Conservation (phyloP, 2,329 filamentous ascomycete species). For the Apiospora sp. region DNA sequence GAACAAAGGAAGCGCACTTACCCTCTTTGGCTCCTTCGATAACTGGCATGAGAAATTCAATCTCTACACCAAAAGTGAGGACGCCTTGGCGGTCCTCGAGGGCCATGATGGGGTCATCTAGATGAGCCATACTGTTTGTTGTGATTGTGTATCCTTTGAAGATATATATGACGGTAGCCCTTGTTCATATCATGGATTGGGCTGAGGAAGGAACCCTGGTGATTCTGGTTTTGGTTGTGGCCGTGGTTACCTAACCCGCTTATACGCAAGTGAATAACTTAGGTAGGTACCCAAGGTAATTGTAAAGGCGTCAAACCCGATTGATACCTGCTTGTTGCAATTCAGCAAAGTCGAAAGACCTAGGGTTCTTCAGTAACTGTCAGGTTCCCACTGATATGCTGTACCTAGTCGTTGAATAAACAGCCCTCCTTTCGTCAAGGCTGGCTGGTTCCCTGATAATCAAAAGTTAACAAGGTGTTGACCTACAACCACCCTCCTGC, state of each 20-base stretch:
- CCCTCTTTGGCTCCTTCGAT: not conserved
- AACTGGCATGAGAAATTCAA: slow-evolving; percentile 35
- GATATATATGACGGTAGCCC: not conserved
- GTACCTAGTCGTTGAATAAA: no score
- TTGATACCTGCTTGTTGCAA: not conserved
- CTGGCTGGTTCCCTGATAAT: no score
- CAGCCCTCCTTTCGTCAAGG: no score
- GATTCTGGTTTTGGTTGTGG: no score
- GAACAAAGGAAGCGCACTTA: not conserved
- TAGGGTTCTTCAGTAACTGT: not conserved
- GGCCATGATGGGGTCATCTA: slow-evolving; percentile 13
- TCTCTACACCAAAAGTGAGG: slow-evolving; percentile 39
- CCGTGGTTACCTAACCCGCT: not conserved
- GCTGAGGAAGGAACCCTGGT: not conserved
- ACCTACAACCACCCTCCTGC: no score
- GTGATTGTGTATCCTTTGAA: not conserved
- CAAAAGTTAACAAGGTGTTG: no score
- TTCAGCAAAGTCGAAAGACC: not conserved
- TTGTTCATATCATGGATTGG: not conserved
- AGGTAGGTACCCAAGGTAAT: not conserved
- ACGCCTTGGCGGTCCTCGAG: not conserved
- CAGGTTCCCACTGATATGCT: no score
- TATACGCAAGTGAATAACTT: not conserved
- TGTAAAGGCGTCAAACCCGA: not conserved
- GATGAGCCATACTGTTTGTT: not conserved